phyloP scores from a whole-genome alignment of 75 land plant genomes.

The Isoetes taiwanensis region DNA sequence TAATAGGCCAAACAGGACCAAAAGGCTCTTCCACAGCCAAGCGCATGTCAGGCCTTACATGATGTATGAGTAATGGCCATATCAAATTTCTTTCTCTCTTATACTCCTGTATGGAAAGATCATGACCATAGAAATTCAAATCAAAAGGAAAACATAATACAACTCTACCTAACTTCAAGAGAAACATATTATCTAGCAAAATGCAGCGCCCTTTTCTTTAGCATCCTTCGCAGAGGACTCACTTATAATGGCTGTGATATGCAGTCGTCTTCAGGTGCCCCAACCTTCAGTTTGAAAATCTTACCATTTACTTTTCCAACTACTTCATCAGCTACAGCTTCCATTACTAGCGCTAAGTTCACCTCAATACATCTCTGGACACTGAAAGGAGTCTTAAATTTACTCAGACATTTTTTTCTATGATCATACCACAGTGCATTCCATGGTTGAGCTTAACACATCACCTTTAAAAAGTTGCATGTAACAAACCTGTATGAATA shows the following conservation, averaged over 20 bases:
- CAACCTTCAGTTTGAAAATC: neutral
- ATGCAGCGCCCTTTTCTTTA: neutral
- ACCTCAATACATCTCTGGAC: neutral
- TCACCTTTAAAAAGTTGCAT: no score
- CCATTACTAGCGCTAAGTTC: neutral
- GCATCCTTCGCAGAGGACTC: constrained; percentile 8
- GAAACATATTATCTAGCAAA: neutral
- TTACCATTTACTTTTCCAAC: neutral
- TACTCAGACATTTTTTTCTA: no score
- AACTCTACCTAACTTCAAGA: no score
- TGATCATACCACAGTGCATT: no score
- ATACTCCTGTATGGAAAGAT: neutral
- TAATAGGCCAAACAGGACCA: neutral
- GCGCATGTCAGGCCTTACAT: constrained; percentile 2
- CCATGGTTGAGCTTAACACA: no score
- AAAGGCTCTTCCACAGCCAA: neutral
- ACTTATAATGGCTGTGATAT: neutral
- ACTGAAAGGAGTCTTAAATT: no score
- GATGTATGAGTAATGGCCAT: neutral
- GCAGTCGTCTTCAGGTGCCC: neutral
- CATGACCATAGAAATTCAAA: neutral
- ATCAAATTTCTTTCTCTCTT: constrained; percentile 4
- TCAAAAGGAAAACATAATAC: neutral
- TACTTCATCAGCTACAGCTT: neutral
- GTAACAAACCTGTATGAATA: no score